Base-by-base conservation (phyloP, 495 filamentous ascomycete species). In the Xylaria bambusicola region DNA sequence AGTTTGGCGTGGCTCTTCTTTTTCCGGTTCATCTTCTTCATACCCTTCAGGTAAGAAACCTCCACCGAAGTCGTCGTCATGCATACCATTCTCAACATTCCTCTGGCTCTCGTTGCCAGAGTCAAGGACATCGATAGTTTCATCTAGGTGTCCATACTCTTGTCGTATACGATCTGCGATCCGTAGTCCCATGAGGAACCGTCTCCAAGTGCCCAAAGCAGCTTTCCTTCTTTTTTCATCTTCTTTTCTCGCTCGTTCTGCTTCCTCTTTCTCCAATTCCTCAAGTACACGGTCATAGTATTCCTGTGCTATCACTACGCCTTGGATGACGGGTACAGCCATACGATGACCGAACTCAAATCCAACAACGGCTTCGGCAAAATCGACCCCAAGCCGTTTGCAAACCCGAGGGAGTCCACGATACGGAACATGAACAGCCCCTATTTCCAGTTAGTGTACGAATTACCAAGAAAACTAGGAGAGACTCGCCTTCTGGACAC, bases 311-410 rank as follows among this genome's bases (percentile, higher is more conserved):
- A 97, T 79, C 0, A 99, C 91, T 0, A 98, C 91, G 0, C 95
- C 94, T 48, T 91, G 86, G 42, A 98, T 86, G 2, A 96, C 86
- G 9, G 94, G 94, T 17, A 97, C 90, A 8, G 94, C 95, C 82
- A 93, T 89, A 62, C 92, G 87, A 46, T 90, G 87, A 9, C 91
- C 90, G 73, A 99, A 99, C 71, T 99, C 94, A 73, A 99, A 99
- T 3, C 92, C 95, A 3, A 89, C 93, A 9, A 97, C 93, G 18
- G 95, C 94, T 67, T 99, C 94, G 0, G 95, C 95, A 70, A 87
- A 95, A 63, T 96, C 90, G 38, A 99, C 87, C 15, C 83, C 86
- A 2, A 99, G 80, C 56, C 87, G 85, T 65, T 89, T 93, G 62
- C 93, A 96, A 9, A 98, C 77, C 50, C 83, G 85, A 40, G 85